Percentiles rank a stretch among this genome's conserved stretches.
These are phyloP conservation scores for Cryptococcus wingfieldii DNA, from an alignment of 1,284 basidiomycete species.

Conservation along the genomic window DNA sequence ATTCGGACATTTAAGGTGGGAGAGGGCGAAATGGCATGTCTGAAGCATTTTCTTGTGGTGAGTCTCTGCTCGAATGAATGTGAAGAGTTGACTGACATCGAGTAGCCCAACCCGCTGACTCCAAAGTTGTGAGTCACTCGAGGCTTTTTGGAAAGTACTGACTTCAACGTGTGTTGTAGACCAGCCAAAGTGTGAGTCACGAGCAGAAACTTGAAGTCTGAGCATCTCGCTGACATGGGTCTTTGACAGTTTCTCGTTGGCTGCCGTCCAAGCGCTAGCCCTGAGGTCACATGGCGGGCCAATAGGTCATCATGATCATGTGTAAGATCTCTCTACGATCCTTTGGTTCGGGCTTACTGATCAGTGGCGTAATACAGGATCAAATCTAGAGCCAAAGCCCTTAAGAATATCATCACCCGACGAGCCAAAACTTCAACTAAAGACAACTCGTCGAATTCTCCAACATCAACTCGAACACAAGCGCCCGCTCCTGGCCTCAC, in stretches of 20 bases:
- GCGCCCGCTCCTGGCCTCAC: background rate
- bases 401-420: background rate
- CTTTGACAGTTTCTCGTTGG: slow-evolving; percentile 7
- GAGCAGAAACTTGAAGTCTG: no score
- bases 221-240: no score
- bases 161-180: background rate
- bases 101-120: slow-evolving; percentile 19
- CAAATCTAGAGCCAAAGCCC: background rate
- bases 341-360: background rate
- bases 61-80: slow-evolving; percentile 2
- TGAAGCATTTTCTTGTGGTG: slow-evolving; percentile 23
- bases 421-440: background rate
- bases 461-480: background rate
- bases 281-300: slow-evolving; percentile 25
- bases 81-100: background rate
- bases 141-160: background rate
- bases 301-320: slow-evolving; percentile 11
- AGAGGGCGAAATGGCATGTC: slow-evolving; percentile 23
- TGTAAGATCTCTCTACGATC: slow-evolving; percentile 13
- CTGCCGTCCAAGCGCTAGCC: slow-evolving; percentile 25
- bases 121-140: slow-evolving; percentile 11
- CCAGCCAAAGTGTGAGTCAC: slow-evolving; percentile 7
- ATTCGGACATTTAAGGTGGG: slow-evolving; percentile 21
- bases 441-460: background rate
- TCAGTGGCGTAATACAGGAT: background rate